A percentile compares a stretch with the other conserved stretches of the same genome.
These are phyloP conservation scores for Mortierella antarctica DNA, from an alignment of 192 early-diverging fungal species.

Conservation along the genomic window DNA sequence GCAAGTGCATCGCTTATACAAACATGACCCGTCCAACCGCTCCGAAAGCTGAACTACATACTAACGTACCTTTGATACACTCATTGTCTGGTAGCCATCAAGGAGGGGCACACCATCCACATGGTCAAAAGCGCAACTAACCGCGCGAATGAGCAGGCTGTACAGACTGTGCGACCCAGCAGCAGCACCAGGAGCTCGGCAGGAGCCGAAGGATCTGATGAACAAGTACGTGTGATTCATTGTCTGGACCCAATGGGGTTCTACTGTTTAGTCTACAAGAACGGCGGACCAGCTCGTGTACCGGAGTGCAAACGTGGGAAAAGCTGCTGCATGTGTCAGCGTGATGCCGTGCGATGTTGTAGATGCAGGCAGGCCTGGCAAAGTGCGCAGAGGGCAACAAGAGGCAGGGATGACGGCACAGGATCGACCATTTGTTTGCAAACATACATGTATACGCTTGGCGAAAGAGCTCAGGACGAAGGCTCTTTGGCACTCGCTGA, in stretches of 20 bases:
- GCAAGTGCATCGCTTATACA: not conserved
- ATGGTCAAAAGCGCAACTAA: slow-evolving; percentile 79
- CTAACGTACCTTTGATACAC: slow-evolving; percentile 2
- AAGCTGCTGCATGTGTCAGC: too few species aligned
- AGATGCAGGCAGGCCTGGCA: too few species aligned
- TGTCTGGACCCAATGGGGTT: not conserved
- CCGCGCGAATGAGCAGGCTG: slow-evolving; percentile 50
- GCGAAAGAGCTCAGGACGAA: too few species aligned
- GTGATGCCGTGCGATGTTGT: too few species aligned
- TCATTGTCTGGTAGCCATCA: slow-evolving; percentile 64
- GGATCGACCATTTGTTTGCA: too few species aligned
- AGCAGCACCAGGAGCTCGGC: slow-evolving; percentile 27
- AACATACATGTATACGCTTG: too few species aligned
- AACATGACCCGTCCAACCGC: not conserved
- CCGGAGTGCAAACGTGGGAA: too few species aligned
- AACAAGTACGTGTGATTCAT: slow-evolving; percentile 20
- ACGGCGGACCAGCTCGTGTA: too few species aligned
- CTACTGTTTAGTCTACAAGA: not conserved
- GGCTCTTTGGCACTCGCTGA: too few species aligned
- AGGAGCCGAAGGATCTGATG: slow-evolving; percentile 42
- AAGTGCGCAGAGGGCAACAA: too few species aligned
- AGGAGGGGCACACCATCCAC: slow-evolving; percentile 89
- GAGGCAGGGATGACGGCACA: too few species aligned
- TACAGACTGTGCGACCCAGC: slow-evolving; percentile 57
- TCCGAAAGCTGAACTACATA: not conserved